These are phyloP conservation scores for Cairneyella variabilis DNA, from an alignment of 495 filamentous ascomycete genomes.

Conservation along the genomic window DNA sequence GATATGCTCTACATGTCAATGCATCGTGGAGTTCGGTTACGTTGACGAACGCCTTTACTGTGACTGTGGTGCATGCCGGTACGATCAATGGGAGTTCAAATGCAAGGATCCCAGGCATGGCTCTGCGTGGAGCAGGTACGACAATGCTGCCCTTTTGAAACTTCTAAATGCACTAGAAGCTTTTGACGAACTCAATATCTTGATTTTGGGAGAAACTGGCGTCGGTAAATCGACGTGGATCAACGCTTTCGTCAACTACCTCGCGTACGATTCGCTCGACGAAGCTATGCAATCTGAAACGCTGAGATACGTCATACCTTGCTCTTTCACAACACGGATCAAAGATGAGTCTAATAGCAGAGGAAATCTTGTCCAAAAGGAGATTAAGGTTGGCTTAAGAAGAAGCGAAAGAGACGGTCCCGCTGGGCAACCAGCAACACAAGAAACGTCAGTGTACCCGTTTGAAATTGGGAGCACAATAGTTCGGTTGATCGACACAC, in stretches of 20 bases:
- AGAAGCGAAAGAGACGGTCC: not conserved
- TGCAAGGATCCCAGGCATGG: not conserved
- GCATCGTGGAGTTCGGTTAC: not conserved
- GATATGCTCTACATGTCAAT: not conserved
- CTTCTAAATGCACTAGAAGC: not conserved
- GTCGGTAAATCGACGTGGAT: slow-evolving; percentile 3
- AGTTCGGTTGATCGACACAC: not conserved
- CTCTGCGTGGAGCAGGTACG: not conserved
- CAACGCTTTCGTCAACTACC: not conserved
- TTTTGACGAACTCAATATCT: not conserved
- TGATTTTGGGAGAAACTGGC: not conserved
- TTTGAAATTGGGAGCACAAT: not conserved
- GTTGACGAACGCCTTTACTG: not conserved
- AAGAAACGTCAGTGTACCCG: not conserved
- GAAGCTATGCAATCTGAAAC: not conserved
- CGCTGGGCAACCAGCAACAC: not conserved
- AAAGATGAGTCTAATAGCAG: not conserved
- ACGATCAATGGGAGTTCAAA: not conserved
- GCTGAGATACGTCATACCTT: not conserved
- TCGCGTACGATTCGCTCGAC: not conserved
- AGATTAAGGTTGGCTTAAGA: not conserved
- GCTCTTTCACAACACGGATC: not conserved
- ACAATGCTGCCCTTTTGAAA: not conserved
- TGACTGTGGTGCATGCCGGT: not conserved
- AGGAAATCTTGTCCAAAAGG: no score